Conservation (phyloP, 2,329 filamentous ascomycete species). For the Ceratocystis cubensis region DNA sequence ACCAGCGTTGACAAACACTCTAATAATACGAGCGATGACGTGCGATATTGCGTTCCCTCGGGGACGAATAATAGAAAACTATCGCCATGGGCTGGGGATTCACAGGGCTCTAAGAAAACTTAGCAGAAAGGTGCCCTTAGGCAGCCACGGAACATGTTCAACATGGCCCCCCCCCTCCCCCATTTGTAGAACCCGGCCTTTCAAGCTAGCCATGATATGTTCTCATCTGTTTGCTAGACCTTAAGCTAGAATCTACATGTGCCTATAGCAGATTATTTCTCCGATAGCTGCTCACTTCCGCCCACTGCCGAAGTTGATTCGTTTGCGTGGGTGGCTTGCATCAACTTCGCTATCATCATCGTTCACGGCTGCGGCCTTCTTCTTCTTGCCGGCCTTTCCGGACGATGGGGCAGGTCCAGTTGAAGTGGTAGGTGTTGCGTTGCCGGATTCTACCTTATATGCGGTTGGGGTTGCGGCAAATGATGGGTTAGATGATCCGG, state of each 20-base stretch:
- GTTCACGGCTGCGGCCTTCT: constrained; percentile 40
- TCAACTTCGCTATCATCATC: constrained; percentile 49
- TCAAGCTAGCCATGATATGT: too few species aligned
- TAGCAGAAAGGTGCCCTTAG: neutral
- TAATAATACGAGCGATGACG: neutral
- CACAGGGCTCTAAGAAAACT: too few species aligned
- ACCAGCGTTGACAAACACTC: neutral
- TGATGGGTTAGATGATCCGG: constrained; percentile 34
- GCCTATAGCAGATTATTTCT: too few species aligned
- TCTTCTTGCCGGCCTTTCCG: constrained; percentile 37
- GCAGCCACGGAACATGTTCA: neutral
- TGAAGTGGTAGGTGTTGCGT: constrained; percentile 36
- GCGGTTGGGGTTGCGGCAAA: constrained; percentile 44
- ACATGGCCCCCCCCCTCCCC: neutral
- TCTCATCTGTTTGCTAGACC: too few species aligned
- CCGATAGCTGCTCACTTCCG: constrained; percentile 32
- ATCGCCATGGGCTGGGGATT: neutral
- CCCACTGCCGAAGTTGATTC: constrained; percentile 45
- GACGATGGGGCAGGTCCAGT: constrained; percentile 42
- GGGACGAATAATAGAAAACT: neutral
- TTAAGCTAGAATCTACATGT: neutral
- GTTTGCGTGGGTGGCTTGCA: constrained; percentile 39
- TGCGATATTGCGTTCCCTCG: neutral
- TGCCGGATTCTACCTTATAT: constrained; percentile 30
- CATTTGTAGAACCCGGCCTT: neutral